Conservation (phyloP, 2,329 filamentous ascomycete species). For the Cadophora gregata region DNA sequence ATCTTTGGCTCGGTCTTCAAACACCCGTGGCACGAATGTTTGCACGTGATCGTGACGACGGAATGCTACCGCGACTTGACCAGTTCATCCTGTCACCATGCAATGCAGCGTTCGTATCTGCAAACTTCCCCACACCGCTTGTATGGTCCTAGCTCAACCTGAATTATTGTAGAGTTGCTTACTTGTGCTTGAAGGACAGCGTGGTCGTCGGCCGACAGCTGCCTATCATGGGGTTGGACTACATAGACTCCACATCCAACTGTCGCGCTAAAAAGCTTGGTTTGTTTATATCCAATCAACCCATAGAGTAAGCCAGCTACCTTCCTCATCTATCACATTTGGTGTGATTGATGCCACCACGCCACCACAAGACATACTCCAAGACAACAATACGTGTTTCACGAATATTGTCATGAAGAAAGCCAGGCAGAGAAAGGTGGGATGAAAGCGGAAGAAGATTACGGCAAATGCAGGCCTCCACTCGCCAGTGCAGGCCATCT, state of each 20-base stretch:
- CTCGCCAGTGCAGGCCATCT: not conserved
- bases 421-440: no score
- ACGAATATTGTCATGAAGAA: no score
- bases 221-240: not conserved
- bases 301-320: no score
- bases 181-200: not conserved
- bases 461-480: not conserved
- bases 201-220: no score
- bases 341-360: no score
- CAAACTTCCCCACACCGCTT: not conserved
- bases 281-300: no score
- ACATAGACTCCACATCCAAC: not conserved
- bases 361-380: no score
- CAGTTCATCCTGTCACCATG: not conserved
- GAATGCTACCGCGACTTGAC: constrained; percentile 1
- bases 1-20: not conserved
- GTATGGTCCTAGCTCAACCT: not conserved
- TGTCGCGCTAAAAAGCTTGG: no score
- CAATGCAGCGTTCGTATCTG: not conserved
- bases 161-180: not conserved
- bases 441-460: not conserved
- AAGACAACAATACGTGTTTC: no score
- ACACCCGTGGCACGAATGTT: not conserved
- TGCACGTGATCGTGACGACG: not conserved
- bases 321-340: no score